Base-by-base conservation (phyloP, 352 stramenopile species). In the Globisporangium parvum region DNA sequence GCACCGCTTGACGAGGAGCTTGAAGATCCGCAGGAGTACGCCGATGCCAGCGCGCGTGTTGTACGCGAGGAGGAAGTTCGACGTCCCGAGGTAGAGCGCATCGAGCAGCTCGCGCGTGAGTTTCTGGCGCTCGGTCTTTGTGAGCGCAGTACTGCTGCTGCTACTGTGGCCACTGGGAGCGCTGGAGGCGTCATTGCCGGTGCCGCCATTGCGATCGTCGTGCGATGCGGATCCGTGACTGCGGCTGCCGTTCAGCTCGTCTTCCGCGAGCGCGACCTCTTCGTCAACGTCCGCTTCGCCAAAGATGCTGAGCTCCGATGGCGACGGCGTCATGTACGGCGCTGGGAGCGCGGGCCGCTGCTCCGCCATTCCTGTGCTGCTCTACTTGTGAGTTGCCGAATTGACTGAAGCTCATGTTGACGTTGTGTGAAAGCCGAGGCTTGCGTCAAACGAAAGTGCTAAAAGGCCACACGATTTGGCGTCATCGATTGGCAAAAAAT, bases 1-100 rank as follows among this genome's bases (percentile, higher is more conserved):
- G n/a, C n/a, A 81, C 70, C 68, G 73, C 41, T 74, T 75, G 40
- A 79, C 71, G 47, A 91, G 60, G 26, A 93, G 56, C 59, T 77
- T 75, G 35, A 93, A 72, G 49, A 91, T 67, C 44, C 81, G 77
- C 57, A 93, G 57, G 40, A 93, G 57, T 17, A 85, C 65, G 28
- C 79, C 73, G 52, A 95, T 88, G 49, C 83, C 84, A 1, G 82
- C 83, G 57, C 86, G 86, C 24, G 83, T 87, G 68, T 95, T 95
- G 70, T 95, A 95, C 15, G 80, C 84, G 33, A 95, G 59, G 20
- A 95, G 51, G 47, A 95, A 95, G 66, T 95, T 95, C 64, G 71
- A 78, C 18, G 79, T 88, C 50, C 83, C 83, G 1, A 91, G 62
- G 23, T 80, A 75, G 33, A 91, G 68, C 59, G 80, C 80, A 58